These are phyloP conservation scores for Quercus ilex DNA, from an alignment of 306 rosid species.

Conservation along the genomic window DNA sequence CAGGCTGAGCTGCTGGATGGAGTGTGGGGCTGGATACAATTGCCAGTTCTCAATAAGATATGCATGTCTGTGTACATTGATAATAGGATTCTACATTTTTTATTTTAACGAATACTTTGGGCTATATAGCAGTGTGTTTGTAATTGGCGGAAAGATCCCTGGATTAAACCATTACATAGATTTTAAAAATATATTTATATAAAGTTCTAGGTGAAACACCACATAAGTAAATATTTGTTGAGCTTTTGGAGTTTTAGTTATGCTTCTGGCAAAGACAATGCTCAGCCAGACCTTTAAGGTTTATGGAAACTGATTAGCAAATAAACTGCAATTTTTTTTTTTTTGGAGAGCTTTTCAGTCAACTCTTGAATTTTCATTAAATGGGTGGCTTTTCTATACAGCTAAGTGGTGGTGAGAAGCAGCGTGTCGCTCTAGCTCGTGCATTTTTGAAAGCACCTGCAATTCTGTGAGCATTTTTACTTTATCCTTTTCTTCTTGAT, in stretches of 20 bases:
- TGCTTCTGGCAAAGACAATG: constrained; percentile 9
- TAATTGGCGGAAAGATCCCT: background rate
- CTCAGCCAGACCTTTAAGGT: background rate
- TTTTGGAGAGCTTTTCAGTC: background rate
- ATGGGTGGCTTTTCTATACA: constrained; percentile 34
- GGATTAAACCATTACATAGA: background rate
- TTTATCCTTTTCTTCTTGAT: constrained; percentile 2
- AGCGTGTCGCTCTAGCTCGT: constrained; percentile 96
- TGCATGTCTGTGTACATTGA: background rate
- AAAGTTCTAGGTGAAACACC: background rate
- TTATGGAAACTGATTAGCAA: background rate
- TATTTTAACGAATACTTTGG: background rate
- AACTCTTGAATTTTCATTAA: constrained; percentile 16
- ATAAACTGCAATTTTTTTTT: background rate
- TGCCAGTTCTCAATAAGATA: background rate
- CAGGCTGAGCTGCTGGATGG: constrained; percentile 2
- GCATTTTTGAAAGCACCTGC: constrained; percentile 93
- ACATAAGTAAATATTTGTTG: background rate
- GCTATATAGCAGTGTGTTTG: background rate
- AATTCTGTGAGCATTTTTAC: constrained; percentile 59
- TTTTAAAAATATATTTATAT: background rate
- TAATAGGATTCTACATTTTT: background rate
- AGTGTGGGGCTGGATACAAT: background rate
- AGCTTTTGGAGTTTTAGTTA: background rate
- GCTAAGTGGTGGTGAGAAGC: constrained; percentile 99